A percentile compares a stretch with the other conserved stretches of the same genome.
These are phyloP conservation scores for Fusarium equiseti DNA, from an alignment of 2,329 filamentous ascomycete genomes.

Conservation along the genomic window DNA sequence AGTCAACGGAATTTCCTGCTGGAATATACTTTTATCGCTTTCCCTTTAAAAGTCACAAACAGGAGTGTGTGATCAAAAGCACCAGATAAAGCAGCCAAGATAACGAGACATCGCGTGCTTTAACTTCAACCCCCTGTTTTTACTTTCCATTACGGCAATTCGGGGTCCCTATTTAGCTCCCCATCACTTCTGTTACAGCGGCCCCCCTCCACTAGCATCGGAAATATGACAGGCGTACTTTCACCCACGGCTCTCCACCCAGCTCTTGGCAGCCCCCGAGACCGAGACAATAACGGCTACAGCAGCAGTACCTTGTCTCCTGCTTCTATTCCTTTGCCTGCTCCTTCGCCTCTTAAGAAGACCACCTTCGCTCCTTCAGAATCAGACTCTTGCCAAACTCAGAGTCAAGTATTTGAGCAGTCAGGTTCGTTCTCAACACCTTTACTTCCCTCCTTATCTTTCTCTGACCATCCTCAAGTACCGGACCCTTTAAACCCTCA, in stretches of 20 bases:
- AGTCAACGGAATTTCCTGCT: conserved; percentile 40
- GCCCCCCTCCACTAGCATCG: conserved; percentile 32
- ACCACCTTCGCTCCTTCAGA: conserved; percentile 22
- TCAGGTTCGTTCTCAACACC: conserved; percentile 7
- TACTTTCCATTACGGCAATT: background rate
- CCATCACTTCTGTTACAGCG: conserved; percentile 29
- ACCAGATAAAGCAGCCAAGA: conserved; percentile 27
- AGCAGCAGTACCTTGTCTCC: conserved; percentile 30
- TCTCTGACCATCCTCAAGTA: conserved; percentile 23
- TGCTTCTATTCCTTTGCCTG: conserved; percentile 32
- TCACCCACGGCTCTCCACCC: conserved; percentile 66
- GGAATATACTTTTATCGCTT: background rate
- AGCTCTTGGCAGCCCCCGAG: conserved; percentile 56
- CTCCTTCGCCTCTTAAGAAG: conserved; percentile 33
- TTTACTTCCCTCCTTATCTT: conserved; percentile 24
- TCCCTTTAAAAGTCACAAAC: background rate
- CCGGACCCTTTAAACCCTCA: conserved; percentile 33
- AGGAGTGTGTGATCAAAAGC: conserved; percentile 21
- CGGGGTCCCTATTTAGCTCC: conserved; percentile 5
- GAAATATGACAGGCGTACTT: conserved; percentile 47
- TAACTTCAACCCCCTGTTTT: conserved; percentile 4
- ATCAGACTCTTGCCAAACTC: conserved; percentile 15
- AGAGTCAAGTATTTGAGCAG: conserved; percentile 15
- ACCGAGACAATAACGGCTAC: conserved; percentile 22
- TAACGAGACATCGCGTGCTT: conserved; percentile 38